A percentile compares a stretch with the other conserved stretches of the same genome.
phyloP scores from a whole-genome alignment of 176 grass and related monocot genomes.

The Neostapfia colusana region DNA sequence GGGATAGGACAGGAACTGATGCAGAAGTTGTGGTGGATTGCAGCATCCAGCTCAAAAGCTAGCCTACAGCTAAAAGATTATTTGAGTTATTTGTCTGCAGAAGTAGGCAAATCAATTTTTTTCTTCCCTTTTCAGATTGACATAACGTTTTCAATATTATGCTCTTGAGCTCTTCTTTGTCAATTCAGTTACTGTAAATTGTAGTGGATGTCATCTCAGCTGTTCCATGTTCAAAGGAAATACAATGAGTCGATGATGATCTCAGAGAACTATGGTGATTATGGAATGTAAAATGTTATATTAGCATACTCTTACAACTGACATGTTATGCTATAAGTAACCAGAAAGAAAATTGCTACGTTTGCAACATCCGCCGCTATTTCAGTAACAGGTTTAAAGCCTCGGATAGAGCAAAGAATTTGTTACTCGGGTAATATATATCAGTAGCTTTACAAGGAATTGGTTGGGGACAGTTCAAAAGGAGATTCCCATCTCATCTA shows the following conservation, averaged over 20 bases:
- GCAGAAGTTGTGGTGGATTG: constrained; percentile 9
- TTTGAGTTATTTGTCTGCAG: background rate
- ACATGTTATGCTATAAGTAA: background rate
- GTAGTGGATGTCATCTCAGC: constrained; percentile 14
- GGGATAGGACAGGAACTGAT: constrained; percentile 8
- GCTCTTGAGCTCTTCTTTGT: background rate
- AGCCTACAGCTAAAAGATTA: constrained; percentile 8
- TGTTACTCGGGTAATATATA: background rate
- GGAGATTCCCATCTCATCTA: constrained; percentile 45
- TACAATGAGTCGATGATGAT: background rate
- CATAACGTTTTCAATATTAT: background rate
- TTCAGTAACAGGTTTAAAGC: background rate
- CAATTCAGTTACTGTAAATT: background rate
- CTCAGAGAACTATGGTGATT: background rate
- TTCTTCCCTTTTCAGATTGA: background rate
- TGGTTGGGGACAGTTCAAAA: constrained; percentile 59
- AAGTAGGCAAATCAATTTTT: constrained; percentile 28
- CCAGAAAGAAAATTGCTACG: background rate
- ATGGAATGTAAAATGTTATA: background rate
- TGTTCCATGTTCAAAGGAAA: background rate
- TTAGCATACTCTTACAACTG: background rate
- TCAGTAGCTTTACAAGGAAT: constrained; percentile 32
- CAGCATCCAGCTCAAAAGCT: constrained; percentile 39
- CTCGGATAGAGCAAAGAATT: background rate
- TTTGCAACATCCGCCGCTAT: background rate